phyloP scores from a whole-genome alignment of 1,284 basidiomycete species.

The Acaromyces ingoldii region DNA sequence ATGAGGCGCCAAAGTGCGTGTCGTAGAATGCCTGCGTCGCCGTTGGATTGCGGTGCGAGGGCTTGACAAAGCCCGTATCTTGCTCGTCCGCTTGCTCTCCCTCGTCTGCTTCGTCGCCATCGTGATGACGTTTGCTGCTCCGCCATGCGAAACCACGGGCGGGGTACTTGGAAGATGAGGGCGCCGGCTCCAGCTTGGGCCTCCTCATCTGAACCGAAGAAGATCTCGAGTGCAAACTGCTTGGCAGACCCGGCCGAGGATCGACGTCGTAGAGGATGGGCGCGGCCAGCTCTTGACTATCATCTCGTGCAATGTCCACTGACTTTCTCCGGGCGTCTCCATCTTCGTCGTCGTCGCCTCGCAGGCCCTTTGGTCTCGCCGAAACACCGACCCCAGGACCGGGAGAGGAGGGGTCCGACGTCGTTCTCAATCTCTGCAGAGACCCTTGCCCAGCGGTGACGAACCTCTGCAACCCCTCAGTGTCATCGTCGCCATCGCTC shows the following conservation, averaged over 20 bases:
- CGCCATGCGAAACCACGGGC: conserved; percentile 1
- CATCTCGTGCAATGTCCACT: background rate
- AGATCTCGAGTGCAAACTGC: background rate
- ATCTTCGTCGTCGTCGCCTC: background rate
- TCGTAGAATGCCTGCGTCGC: conserved; percentile 41
- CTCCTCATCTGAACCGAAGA: background rate
- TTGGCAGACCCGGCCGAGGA: background rate
- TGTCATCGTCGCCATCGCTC: no score
- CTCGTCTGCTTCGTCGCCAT: no score
- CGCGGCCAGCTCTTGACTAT: no score
- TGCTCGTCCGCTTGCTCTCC: background rate
- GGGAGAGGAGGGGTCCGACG: no score
- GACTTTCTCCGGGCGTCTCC: background rate
- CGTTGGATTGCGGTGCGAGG: conserved; percentile 30
- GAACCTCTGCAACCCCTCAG: no score
- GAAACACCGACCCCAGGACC: no score
- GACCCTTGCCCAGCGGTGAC: no score
- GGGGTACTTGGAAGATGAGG: background rate
- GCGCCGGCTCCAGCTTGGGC: background rate
- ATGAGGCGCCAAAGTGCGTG: conserved; percentile 26
- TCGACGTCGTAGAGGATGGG: background rate
- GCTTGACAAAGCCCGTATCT: background rate
- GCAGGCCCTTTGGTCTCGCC: no score
- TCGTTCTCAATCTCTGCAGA: no score
- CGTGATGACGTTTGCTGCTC: no score